Base-by-base conservation (phyloP, 495 filamentous ascomycete species). In the Hypoxylon rickii region DNA sequence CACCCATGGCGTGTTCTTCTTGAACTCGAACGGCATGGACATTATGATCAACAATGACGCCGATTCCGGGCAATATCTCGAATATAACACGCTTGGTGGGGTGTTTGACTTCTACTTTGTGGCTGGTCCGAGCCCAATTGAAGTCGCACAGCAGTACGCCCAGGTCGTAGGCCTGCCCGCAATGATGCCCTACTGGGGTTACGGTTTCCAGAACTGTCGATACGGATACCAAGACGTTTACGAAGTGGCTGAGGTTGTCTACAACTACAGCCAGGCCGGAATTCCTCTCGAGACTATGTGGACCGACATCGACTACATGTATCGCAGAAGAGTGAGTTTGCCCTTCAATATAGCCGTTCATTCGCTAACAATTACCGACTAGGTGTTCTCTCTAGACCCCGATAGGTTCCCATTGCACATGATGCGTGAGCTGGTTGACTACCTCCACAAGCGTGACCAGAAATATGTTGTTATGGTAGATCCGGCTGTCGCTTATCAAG, bases 211-310 rank as follows among this genome's bases (percentile, higher is more conserved):
- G 63, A 83, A 95, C 54, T 95, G 90, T 70, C 75, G 85, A 62
- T 90, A 90, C 55, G 89, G 88, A 16, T 89, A 89, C 58, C 78
- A 73, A 17, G 88, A 90, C 73, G 81, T 85, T 42, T 92, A 81
- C 54, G 84, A 89, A 29, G 82, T 94, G 21, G 89, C 89, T 18
- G 90, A 90, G 61, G 88, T 86, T 1, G 83, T 94, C 17, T 81
- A 84, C 41, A 95, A 94, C 68, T 94, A 95, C 73, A 86, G 81
- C 50, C 66, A 75, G 22, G 89, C 90, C 8, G 70, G 71, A 6
- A 95, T 95, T 55, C 90, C 90, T 0, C 73, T 96, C 6, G 90
- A 96, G 69, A 91, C 88, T 0, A 89, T 92, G 84, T 95, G 90
- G 90, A 93, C 87, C 3, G 89, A 93, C 63, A 93, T 93, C 42